Conservation (phyloP, 306 rosid genomes). For the Luffa aegyptiaca region DNA sequence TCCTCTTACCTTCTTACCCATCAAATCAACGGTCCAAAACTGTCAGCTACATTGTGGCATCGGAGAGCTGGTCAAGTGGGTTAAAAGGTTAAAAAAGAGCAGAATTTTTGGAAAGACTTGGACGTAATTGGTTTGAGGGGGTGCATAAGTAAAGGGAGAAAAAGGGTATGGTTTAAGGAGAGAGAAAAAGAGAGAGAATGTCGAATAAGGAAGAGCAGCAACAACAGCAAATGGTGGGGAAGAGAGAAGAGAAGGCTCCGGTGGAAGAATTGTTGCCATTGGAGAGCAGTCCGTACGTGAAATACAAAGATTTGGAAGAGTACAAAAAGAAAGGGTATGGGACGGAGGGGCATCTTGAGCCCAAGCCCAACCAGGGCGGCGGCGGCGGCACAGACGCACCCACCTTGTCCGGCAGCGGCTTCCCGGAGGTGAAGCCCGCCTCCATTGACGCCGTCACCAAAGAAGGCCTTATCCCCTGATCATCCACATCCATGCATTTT, state of each 20-base stretch:
- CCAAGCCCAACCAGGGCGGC: slow-evolving; percentile 1
- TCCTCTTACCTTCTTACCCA: no score
- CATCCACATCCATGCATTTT: background rate
- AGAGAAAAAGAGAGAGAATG: background rate
- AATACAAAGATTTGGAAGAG: slow-evolving; percentile 14
- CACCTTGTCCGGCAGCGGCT: slow-evolving; percentile 14
- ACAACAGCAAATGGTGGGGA: background rate
- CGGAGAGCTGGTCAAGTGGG: slow-evolving; percentile 6
- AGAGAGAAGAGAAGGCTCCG: background rate
- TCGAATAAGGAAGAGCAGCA: background rate
- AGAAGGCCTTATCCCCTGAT: slow-evolving; percentile 7
- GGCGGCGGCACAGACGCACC: slow-evolving; percentile 18
- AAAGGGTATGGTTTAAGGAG: background rate
- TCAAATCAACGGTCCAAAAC: no score
- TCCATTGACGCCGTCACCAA: slow-evolving; percentile 3
- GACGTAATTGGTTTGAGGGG: background rate
- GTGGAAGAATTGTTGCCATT: slow-evolving; percentile 2
- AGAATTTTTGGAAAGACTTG: background rate
- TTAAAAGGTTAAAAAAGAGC: background rate
- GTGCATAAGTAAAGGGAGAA: background rate
- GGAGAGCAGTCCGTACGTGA: slow-evolving; percentile 18
- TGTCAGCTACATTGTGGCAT: background rate
- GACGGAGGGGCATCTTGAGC: slow-evolving; percentile 5
- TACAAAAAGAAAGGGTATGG: slow-evolving; percentile 10
- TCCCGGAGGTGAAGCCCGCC: background rate